Evolutionary conservation across 352 stramenopile species (phyloP).

Genomic region (Globisporangium viniferum): DNA sequence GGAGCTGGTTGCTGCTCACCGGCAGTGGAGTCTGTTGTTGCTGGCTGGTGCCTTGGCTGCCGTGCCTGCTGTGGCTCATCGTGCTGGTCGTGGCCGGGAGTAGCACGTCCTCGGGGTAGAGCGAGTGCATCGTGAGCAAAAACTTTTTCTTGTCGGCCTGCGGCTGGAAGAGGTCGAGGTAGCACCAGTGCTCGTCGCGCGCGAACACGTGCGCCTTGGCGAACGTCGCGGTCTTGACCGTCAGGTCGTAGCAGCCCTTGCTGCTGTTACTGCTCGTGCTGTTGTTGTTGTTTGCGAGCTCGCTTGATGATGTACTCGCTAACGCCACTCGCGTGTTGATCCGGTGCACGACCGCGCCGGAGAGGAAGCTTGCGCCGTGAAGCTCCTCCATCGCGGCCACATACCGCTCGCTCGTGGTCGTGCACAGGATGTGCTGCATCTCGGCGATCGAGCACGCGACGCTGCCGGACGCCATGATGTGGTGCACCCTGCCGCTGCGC

Average conservation of each 20-base stretch:
- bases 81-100: slow-evolving; percentile 21
- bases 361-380: slow-evolving; percentile 29
- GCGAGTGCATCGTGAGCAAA: slow-evolving; percentile 28
- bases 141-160: slow-evolving; percentile 12
- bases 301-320: slow-evolving; percentile 1
- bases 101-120: slow-evolving; percentile 22
- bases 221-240: slow-evolving; percentile 39
- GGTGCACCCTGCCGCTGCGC: slow-evolving; percentile 12
- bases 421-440: slow-evolving; percentile 29
- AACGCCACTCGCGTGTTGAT: slow-evolving; percentile 10
- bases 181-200: slow-evolving; percentile 51
- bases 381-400: slow-evolving; percentile 29
- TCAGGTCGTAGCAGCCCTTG: slow-evolving; percentile 32
- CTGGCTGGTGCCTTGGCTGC: slow-evolving; percentile 7
- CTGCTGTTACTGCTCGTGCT: not conserved
- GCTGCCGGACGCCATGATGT: slow-evolving; percentile 21
- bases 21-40: slow-evolving; percentile 13
- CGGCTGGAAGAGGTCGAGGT: slow-evolving; percentile 24
- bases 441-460: slow-evolving; percentile 31
- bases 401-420: slow-evolving; percentile 13
- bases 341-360: slow-evolving; percentile 21
- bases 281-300: slow-evolving; percentile 2
- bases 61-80: slow-evolving; percentile 5
- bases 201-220: slow-evolving; percentile 33
- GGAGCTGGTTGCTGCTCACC: slow-evolving; percentile 17